Percentiles rank a stretch among this genome's conserved stretches.
Evolutionary conservation across 345 rosid species (phyloP).

Genomic region (Ricinus communis): DNA sequence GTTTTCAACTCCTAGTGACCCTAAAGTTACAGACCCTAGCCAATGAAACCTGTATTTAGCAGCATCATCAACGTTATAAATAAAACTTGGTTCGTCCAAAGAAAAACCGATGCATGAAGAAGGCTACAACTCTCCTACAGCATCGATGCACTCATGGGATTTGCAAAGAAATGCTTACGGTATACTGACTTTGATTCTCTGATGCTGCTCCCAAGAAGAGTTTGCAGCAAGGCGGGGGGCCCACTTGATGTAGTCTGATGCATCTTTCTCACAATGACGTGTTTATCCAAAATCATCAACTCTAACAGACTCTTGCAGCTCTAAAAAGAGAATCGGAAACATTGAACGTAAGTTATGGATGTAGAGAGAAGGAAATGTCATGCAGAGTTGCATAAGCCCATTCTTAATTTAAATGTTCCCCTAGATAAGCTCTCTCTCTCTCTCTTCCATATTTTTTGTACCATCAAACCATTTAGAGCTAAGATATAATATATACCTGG

Average conservation of each 20-base stretch:
- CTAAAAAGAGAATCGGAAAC: conserved; percentile 30
- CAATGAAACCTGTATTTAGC: not conserved
- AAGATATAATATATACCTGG: conserved; percentile 54
- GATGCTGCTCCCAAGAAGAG: conserved; percentile 44
- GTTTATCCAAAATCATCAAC: conserved; percentile 71
- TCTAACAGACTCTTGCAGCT: conserved; percentile 72
- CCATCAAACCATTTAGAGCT: not conserved
- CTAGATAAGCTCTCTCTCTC: not conserved
- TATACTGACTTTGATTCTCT: conserved; percentile 44
- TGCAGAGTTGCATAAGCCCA: not conserved
- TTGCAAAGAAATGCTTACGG: conserved; percentile 72
- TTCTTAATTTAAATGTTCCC: not conserved
- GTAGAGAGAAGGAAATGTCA: not conserved
- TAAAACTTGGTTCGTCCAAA: no score
- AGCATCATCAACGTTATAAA: no score
- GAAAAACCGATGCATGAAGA: not conserved
- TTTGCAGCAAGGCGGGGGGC: conserved; percentile 50
- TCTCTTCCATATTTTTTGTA: no score
- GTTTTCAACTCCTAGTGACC: no score
- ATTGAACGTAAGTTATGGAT: not conserved
- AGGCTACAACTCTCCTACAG: conserved; percentile 29
- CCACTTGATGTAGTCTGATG: conserved; percentile 44
- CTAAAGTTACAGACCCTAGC: not conserved
- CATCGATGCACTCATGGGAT: conserved; percentile 50
- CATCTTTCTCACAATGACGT: conserved; percentile 62